Evolutionary conservation across 306 rosid genomes (phyloP).

Genomic region (Astragalus glycyphyllos): DNA sequence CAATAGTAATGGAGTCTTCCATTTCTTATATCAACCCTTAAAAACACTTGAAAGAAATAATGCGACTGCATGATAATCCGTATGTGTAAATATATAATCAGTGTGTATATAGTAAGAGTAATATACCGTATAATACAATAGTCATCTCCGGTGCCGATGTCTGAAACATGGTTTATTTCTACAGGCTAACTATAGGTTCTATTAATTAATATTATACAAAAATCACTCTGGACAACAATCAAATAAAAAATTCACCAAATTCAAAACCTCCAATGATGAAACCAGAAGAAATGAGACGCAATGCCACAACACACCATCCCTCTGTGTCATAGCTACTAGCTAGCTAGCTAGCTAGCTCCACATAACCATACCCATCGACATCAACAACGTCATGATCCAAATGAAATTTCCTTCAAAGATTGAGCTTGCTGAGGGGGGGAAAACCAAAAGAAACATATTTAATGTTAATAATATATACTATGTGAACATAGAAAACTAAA

Average conservation of each 20-base stretch:
- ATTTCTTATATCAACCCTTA: too few species aligned
- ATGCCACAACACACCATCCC: neutral
- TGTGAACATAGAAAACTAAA: too few species aligned
- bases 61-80: too few species aligned
- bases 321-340: neutral
- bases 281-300: neutral
- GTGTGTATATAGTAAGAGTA: neutral
- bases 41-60: too few species aligned
- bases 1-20: too few species aligned
- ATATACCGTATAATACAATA: conserved; percentile 8
- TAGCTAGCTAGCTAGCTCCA: conserved; percentile 53
- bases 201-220: conserved; percentile 30
- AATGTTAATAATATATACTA: too few species aligned
- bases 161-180: conserved; percentile 31
- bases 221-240: conserved; percentile 33
- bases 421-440: conserved; percentile 51
- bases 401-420: conserved; percentile 54
- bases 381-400: conserved; percentile 53
- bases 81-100: too few species aligned
- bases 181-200: conserved; percentile 12
- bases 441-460: neutral
- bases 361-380: conserved; percentile 55
- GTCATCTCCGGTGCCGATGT: conserved; percentile 31
- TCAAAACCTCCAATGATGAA: neutral
- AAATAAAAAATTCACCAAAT: conserved; percentile 33